A percentile compares a stretch with the other conserved stretches of the same genome.
Evolutionary conservation across 768 basidiomycete species (phyloP).

Genomic region (Hemileccinum rubropunctum): DNA sequence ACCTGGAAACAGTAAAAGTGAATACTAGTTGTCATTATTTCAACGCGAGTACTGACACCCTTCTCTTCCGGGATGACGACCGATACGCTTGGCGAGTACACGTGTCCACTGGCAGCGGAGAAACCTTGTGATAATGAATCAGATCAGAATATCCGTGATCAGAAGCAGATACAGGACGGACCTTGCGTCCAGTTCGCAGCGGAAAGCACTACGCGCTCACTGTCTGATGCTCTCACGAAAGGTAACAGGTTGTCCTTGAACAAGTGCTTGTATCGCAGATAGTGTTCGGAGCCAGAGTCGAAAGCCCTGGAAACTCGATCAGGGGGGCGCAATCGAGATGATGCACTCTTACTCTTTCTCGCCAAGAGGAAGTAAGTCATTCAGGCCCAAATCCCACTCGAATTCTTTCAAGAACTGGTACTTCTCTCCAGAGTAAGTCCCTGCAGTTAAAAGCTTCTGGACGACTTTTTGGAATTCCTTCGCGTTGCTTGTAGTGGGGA

Average conservation of each 20-base stretch:
- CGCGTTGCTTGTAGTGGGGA: slow-evolving; percentile 55
- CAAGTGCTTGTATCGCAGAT: slow-evolving; percentile 51
- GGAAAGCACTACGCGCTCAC: slow-evolving; percentile 59
- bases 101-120: slow-evolving; percentile 45
- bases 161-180: slow-evolving; percentile 14
- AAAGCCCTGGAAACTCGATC: slow-evolving; percentile 37
- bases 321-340: background rate
- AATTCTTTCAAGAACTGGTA: slow-evolving; percentile 61
- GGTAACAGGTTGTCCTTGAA: slow-evolving; percentile 45
- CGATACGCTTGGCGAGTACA: slow-evolving; percentile 46
- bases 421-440: slow-evolving; percentile 40
- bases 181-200: slow-evolving; percentile 72
- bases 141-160: background rate
- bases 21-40: background rate
- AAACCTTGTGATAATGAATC: slow-evolving; percentile 47
- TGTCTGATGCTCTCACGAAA: slow-evolving; percentile 50
- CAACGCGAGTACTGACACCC: slow-evolving; percentile 37
- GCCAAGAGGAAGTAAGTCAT: slow-evolving; percentile 67
- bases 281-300: slow-evolving; percentile 51
- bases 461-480: slow-evolving; percentile 46
- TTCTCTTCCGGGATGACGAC: slow-evolving; percentile 49
- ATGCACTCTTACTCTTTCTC: slow-evolving; percentile 51
- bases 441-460: slow-evolving; percentile 49
- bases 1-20: slow-evolving; percentile 28
- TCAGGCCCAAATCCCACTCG: slow-evolving; percentile 53